Evolutionary conservation across 2,329 filamentous ascomycete species (phyloP), one percentile per base, ranked within the genome.

Genomic region (Thielaviopsis punctulata): DNA sequence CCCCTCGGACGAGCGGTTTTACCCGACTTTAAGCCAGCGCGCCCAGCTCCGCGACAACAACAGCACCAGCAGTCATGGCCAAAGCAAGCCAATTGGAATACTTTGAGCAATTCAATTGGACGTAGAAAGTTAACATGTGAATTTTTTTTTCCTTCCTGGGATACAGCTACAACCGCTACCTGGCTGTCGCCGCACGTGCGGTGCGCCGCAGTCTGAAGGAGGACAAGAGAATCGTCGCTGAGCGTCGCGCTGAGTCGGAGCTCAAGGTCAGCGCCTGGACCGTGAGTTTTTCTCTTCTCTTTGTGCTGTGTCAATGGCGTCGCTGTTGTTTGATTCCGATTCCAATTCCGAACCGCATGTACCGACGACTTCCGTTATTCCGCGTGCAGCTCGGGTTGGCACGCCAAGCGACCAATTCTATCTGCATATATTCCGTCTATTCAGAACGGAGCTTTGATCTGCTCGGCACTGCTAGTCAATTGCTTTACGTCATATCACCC

Each of bases 151-250:
- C 22, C 24, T 36, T 12, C 13, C 4, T 12, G 27, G n/a, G 1
- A 51, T 58, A 59, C 69, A 98, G 92, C 75, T 98, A 98, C 86
- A 98, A 98, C 84, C 92, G 89, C 75, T 96, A 95, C 82, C 82
- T 98, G 68, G 82, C 89, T 66, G 80, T 98, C 73, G 88, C 92
- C 65, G 81, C 89, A 71, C 88, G 89, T 71, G 85, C 86, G 66
- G 86, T 98, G 69, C 92, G 93, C 74, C 85, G 87, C 69, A 94
- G 88, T 68, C 77, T 98, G 69, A 95, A 96, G 79, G 92, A 98
- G 66, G 86, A 92, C 55, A 84, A 88, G 75, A 81, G 92, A 73
- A 69, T 95, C 60, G 68, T 68, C 60, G 88, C 89, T 59, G 92
- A 96, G 79, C 83, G 86, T 66, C 82, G 92, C 67, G 89, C 88